Conservation (phyloP, 202 grass and related monocot genomes). For the Miscanthus sacchariflorus region DNA sequence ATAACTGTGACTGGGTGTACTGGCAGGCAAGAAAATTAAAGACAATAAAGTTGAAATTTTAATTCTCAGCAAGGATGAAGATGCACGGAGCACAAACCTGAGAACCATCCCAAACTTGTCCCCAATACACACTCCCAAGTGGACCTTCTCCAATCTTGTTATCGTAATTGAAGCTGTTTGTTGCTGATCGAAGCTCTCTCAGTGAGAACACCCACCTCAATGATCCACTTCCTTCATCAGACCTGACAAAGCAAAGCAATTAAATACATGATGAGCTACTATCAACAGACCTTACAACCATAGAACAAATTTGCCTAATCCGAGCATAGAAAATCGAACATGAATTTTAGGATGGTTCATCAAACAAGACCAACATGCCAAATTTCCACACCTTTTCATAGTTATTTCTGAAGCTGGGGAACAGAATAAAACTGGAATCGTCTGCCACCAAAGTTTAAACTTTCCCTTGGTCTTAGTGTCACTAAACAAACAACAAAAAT, state of each 20-base stretch:
- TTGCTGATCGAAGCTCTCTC: conserved; percentile 74
- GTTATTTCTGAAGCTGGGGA: background rate
- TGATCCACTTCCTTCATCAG: conserved; percentile 47
- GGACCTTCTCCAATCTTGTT: conserved; percentile 86
- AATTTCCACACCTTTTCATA: background rate
- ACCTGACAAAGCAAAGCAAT: conserved; percentile 46
- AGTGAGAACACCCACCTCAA: conserved; percentile 75
- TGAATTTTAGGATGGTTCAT: background rate
- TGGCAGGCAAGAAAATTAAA: background rate
- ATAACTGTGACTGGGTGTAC: conserved; percentile 9
- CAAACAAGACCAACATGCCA: background rate
- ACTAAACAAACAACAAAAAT: background rate
- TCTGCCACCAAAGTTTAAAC: background rate
- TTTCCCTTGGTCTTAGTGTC: background rate
- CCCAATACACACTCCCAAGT: conserved; percentile 80
- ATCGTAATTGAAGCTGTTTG: conserved; percentile 88
- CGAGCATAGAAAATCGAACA: background rate
- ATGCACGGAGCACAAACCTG: conserved; percentile 58
- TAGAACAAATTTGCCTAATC: background rate
- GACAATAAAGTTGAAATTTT: background rate
- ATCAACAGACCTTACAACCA: background rate
- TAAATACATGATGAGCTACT: conserved; percentile 7
- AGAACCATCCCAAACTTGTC: conserved; percentile 85
- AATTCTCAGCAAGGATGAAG: conserved; percentile 20
- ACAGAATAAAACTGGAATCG: background rate